Base-by-base conservation (phyloP, 129 eudicot species). In the Flaveria robusta region DNA sequence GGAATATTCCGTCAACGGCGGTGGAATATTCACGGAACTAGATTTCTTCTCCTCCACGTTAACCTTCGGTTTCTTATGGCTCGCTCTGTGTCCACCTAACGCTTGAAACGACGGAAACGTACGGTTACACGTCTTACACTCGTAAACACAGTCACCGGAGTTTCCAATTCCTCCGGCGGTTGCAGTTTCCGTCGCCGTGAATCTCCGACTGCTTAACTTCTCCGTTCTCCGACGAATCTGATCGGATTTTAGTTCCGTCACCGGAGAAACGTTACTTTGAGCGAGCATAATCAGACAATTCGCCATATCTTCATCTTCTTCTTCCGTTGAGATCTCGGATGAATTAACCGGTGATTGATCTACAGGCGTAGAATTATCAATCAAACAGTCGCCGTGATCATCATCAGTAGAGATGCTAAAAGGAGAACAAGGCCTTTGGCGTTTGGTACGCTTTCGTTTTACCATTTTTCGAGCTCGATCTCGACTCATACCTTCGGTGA, bases 91-190 rank as follows among this genome's bases (percentile, higher is more conserved):
- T 18, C 98, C 98, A 3, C 98, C 98, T 39, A 93, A 74, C 0
- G 98, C 98, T 85, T 93, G 98, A 56, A 93, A 93, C 20, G 98
- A 93, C 14, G 98, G 79, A 74, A 93, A 93, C 55, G 80, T 83
- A 56, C 92, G 83, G 72, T 87, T 85, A 75, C 98, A 93, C 27
- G 97, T 90, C 60, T 88, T 93, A 68, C 98, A 93, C 86, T 90
- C 96, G 74, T 93, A 89, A 15, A 79, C 86, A 15, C 74, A 34
- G 39, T 5, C 39, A 4, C 39, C 39, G 39, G 39, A 34, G 39
- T 0, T 34, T 5, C 39, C 39, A 7, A 34, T 34, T 34, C 39
- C 39, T 3, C 39, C 39, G 39, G 39, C 7, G 8, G 7, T 34
- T 34, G 39, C 39, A 34, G 39, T 34, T 34, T 34, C 39, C 39